These are phyloP conservation scores for Paxillus ammoniavirescens DNA, from an alignment of 768 basidiomycete genomes.

Conservation along the genomic window DNA sequence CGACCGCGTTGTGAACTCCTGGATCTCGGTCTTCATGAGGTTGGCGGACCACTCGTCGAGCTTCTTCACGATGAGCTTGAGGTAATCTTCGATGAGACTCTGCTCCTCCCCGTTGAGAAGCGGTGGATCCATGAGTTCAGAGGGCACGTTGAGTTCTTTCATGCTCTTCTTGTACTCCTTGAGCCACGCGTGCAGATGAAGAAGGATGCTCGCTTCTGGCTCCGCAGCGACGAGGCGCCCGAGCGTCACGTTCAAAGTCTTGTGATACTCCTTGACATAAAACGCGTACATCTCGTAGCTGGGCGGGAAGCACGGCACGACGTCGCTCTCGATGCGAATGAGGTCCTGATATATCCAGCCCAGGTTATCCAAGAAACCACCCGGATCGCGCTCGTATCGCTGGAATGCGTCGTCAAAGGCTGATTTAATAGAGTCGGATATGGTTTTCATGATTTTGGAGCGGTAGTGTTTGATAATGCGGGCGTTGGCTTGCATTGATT, in stretches of 20 bases:
- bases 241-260: constrained; percentile 71
- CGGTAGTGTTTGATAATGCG: constrained; percentile 95
- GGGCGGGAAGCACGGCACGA: constrained; percentile 87
- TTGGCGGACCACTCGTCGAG: constrained; percentile 97
- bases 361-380: constrained; percentile 72
- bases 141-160: constrained; percentile 86
- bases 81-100: constrained; percentile 90
- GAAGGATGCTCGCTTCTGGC: constrained; percentile 84
- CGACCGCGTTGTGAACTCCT: constrained; percentile 78
- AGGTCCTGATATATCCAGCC: constrained; percentile 95
- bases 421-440: constrained; percentile 71
- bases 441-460: constrained; percentile 79
- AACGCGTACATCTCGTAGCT: constrained; percentile 87
- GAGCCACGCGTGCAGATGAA: constrained; percentile 88
- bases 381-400: constrained; percentile 60
- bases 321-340: constrained; percentile 86
- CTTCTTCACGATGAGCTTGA: constrained; percentile 88
- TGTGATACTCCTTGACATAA: constrained; percentile 89
- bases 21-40: constrained; percentile 86
- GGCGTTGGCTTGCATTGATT: constrained; percentile 89
- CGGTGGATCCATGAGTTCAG: constrained; percentile 82
- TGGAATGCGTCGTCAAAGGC: constrained; percentile 69
- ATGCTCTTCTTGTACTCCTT: constrained; percentile 95
- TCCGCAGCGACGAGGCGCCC: constrained; percentile 67
- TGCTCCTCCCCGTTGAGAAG: constrained; percentile 96